Percentiles rank a stretch among this genome's conserved stretches.
These are phyloP conservation scores for Entomortierella beljakovae DNA, from an alignment of 192 early-diverging fungal species.

Conservation along the genomic window DNA sequence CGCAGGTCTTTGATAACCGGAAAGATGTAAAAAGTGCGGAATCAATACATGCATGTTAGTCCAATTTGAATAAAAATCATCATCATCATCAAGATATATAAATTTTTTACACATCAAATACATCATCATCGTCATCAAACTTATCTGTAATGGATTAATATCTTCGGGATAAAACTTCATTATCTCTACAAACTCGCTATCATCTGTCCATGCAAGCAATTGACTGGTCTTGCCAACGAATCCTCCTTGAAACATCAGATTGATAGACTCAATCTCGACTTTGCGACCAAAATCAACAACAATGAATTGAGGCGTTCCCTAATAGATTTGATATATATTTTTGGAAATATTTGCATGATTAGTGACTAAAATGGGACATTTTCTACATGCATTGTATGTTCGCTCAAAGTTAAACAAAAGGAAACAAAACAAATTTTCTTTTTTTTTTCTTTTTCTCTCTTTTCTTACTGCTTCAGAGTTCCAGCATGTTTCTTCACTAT, in stretches of 20 bases:
- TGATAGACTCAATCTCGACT: slow-evolving; percentile 54
- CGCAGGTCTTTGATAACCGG: slow-evolving; percentile 27
- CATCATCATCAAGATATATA: not conserved
- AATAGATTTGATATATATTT: too few species aligned
- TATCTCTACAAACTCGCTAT: slow-evolving; percentile 54
- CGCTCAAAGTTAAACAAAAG: too few species aligned
- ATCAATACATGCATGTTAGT: too few species aligned
- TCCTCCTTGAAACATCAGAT: slow-evolving; percentile 88
- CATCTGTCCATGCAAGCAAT: slow-evolving; percentile 59
- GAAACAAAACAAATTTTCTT: too few species aligned
- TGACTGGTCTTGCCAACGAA: slow-evolving; percentile 82
- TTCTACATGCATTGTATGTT: too few species aligned
- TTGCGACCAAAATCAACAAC: slow-evolving; percentile 71
- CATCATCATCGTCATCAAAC: slow-evolving; percentile 1
- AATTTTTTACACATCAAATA: not conserved
- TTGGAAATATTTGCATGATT: too few species aligned
- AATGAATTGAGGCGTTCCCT: slow-evolving; percentile 83
- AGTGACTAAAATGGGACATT: too few species aligned
- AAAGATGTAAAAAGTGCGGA: slow-evolving; percentile 40
- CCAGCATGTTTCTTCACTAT: slow-evolving; percentile 91
- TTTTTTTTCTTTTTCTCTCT: not conserved
- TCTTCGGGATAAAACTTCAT: slow-evolving; percentile 79
- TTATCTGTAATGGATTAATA: slow-evolving; percentile 72
- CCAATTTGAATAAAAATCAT: slow-evolving; percentile 16
- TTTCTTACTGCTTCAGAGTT: slow-evolving; percentile 83